Evolutionary conservation across 495 filamentous ascomycete species (phyloP).

Genomic region (Darksidea phi): DNA sequence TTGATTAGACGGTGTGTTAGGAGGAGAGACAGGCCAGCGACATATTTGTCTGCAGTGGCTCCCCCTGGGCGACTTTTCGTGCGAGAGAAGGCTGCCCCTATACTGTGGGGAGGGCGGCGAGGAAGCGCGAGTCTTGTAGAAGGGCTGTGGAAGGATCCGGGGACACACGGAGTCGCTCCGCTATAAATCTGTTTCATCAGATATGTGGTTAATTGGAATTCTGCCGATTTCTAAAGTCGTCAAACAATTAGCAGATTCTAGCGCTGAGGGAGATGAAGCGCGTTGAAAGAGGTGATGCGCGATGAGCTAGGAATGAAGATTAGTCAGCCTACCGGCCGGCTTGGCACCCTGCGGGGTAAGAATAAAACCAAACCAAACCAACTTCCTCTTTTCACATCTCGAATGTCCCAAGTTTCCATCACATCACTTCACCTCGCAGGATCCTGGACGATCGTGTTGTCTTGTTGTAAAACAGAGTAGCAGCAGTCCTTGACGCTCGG

Average conservation of each 20-base stretch:
- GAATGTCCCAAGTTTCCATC: too few species aligned
- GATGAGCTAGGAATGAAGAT: neutral
- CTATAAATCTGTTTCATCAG: neutral
- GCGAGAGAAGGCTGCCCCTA: too few species aligned
- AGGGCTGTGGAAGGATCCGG: neutral
- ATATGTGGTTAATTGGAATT: too few species aligned
- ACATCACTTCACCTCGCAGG: neutral
- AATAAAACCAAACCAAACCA: too few species aligned
- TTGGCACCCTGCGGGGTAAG: neutral
- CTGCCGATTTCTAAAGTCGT: too few species aligned
- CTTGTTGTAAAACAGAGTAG: neutral
- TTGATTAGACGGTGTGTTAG: neutral
- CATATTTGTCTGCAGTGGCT: too few species aligned
- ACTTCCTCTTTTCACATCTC: too few species aligned
- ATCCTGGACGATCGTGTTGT: neutral
- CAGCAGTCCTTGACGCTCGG: neutral
- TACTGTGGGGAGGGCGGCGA: too few species aligned
- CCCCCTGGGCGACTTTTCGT: too few species aligned
- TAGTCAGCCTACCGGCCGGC: neutral
- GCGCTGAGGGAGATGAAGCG: neutral
- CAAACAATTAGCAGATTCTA: neutral
- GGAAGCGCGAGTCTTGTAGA: neutral
- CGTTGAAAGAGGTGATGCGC: neutral
- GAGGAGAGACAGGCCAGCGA: neutral
- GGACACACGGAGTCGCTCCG: neutral